Base-by-base conservation (phyloP, 139 green algal genomes). In the Bryopsis sp. region DNA sequence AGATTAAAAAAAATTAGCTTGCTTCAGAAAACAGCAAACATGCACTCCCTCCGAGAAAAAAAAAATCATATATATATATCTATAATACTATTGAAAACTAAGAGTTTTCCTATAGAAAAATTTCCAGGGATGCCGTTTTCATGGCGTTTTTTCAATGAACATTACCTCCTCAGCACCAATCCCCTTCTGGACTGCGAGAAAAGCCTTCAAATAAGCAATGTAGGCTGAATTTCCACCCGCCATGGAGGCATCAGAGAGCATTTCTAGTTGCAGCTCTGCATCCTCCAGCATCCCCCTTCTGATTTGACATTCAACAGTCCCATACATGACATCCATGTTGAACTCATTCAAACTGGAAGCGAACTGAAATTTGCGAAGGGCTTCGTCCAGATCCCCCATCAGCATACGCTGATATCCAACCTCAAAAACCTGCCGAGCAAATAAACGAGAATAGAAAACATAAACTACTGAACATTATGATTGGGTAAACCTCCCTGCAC, bases 251-350 rank as follows among this genome's bases (percentile, higher is more conserved):
- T 54, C 43, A 54, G 43, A 11, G 43, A 54, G 11, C 15, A 54
- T 26, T 19, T 11, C 11, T 54, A 54, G 11, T 54, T 54, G 43
- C 43, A 19, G 19, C 43, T 54, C 43, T 26, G 43, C 43, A 11
- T 54, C 43, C 43, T 54, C 43, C 15, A 54, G 19, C 19, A 11
- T 11, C 43, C 43, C 43, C 43, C 19, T 11, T 11, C 11, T 11
- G 11, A 54, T 54, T 54, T 54, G 43, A 19, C 43, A 54, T 54
- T 54, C 43, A 11, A 54, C 43, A 11, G 19, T 54, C 15, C 43
- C 43, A 19, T 54, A 54, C 43, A 54, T 54, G 43, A 54, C 43
- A 19, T 54, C 15, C 43, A 54, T 54, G 43, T 54, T 19, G 43
- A 54, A 19, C 19, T 54, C 43, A 54, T 54, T 19, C 43, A 54